A percentile compares a stretch with the other conserved stretches of the same genome.
These are phyloP conservation scores for Colletotrichum theobromicola DNA, from an alignment of 2,329 filamentous ascomycete genomes.

Conservation along the genomic window DNA sequence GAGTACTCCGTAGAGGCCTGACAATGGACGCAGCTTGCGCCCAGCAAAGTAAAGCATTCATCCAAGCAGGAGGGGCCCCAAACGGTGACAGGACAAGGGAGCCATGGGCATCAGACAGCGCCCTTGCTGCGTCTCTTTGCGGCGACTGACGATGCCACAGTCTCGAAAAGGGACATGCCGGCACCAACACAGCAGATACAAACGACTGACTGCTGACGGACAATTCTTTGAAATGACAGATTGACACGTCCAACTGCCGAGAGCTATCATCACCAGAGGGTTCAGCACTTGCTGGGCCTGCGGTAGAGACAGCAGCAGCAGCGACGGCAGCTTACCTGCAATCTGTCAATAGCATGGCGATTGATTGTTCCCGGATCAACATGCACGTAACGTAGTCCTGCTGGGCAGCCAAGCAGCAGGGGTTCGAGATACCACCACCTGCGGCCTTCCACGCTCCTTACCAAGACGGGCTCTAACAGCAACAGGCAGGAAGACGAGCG, in stretches of 20 bases:
- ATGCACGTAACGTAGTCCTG: constrained; percentile 3
- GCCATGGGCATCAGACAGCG: not conserved
- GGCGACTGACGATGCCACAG: not conserved
- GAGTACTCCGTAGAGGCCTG: not conserved
- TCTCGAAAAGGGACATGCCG: not conserved
- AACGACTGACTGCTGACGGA: not conserved
- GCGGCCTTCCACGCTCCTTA: not conserved
- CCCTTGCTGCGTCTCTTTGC: not conserved
- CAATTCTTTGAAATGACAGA: not conserved
- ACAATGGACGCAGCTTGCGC: not conserved
- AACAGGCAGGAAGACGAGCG: not conserved
- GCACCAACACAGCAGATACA: not conserved
- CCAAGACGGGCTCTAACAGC: not conserved
- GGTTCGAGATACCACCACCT: not conserved
- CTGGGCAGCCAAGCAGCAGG: not conserved
- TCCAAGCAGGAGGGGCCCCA: not conserved
- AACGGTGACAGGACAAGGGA: not conserved
- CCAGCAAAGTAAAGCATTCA: not conserved
- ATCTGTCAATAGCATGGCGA: not conserved
- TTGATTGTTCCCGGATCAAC: not conserved
- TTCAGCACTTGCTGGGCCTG: not conserved
- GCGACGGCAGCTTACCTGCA: not conserved
- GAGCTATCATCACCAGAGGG: not conserved
- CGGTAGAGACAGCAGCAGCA: not conserved
- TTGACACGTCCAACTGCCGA: not conserved